Percentiles rank a stretch among this genome's conserved stretches.
Evolutionary conservation across 164 flowering plant genomes (phyloP).

Genomic region (Stephania yunnanensis): DNA sequence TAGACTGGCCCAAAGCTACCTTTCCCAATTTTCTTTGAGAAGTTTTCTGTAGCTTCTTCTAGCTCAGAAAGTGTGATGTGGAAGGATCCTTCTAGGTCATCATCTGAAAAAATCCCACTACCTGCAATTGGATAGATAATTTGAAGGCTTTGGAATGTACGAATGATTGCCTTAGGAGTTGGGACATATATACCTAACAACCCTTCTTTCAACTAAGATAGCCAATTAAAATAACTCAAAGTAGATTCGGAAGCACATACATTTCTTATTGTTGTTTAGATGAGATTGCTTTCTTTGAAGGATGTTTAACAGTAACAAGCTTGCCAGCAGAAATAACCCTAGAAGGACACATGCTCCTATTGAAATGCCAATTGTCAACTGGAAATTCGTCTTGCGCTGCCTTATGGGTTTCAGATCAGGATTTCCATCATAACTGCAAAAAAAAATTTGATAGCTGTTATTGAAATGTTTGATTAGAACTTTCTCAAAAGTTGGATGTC

Average conservation of each 20-base stretch:
- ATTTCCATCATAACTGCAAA: conserved; percentile 64
- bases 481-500: neutral
- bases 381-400: conserved; percentile 31
- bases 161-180: conserved; percentile 41
- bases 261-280: conserved; percentile 32
- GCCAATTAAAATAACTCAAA: neutral
- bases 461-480: neutral
- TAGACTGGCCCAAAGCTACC: conserved; percentile 97
- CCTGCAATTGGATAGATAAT: conserved; percentile 32
- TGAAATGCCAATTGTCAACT: conserved; percentile 46
- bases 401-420: conserved; percentile 37
- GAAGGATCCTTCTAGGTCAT: conserved; percentile 47
- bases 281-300: conserved; percentile 28
- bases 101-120: conserved; percentile 52
- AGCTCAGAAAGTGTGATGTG: conserved; percentile 54
- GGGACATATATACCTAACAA: neutral
- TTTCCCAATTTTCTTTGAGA: conserved; percentile 67
- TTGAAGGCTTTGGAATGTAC: conserved; percentile 39
- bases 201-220: neutral
- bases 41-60: conserved; percentile 67
- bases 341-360: conserved; percentile 42
- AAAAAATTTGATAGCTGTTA: conserved; percentile 11
- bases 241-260: conserved; percentile 24
- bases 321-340: conserved; percentile 36
- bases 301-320: conserved; percentile 32